Conservation (phyloP, 2,329 filamentous ascomycete species). For the Colletotrichum eleusines region DNA sequence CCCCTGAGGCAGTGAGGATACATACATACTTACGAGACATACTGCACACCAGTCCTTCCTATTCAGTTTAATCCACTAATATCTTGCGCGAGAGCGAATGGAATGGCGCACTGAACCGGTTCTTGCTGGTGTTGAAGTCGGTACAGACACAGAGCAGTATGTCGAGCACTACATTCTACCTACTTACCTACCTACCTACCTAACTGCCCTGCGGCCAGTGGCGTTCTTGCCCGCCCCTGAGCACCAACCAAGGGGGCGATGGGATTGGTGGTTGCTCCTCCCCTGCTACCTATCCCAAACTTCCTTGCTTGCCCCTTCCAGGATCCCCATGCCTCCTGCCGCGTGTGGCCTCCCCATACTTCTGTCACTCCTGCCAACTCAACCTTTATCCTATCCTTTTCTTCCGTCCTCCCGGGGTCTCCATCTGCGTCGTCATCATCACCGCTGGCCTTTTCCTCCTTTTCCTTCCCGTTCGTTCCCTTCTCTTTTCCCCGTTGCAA, state of each 20-base stretch:
- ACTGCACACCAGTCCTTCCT: neutral
- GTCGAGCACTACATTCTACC: no score
- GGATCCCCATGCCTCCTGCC: conserved; percentile 3
- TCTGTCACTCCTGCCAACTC: conserved; percentile 14
- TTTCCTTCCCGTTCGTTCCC: conserved; percentile 8
- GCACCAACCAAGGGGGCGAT: neutral
- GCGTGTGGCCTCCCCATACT: neutral
- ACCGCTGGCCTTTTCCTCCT: conserved; percentile 5
- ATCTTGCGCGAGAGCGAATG: neutral
- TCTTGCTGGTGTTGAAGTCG: neutral
- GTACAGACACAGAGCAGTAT: neutral
- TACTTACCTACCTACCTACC: no score
- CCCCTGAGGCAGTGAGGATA: neutral
- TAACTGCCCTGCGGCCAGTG: neutral
- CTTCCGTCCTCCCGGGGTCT: neutral
- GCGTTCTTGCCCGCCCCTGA: neutral
- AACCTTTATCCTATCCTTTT: neutral
- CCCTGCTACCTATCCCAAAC: conserved; percentile 8
- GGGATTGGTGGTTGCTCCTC: conserved; percentile 11
- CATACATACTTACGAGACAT: neutral
- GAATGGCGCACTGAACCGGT: neutral
- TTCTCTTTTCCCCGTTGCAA: conserved; percentile 1
- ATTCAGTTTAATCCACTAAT: neutral
- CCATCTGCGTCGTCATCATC: conserved; percentile 1
- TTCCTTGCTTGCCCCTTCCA: conserved; percentile 23